Evolutionary conservation across 2,329 filamentous ascomycete species (phyloP).

Genomic region (Pseudopyrenochaeta lycopersici): DNA sequence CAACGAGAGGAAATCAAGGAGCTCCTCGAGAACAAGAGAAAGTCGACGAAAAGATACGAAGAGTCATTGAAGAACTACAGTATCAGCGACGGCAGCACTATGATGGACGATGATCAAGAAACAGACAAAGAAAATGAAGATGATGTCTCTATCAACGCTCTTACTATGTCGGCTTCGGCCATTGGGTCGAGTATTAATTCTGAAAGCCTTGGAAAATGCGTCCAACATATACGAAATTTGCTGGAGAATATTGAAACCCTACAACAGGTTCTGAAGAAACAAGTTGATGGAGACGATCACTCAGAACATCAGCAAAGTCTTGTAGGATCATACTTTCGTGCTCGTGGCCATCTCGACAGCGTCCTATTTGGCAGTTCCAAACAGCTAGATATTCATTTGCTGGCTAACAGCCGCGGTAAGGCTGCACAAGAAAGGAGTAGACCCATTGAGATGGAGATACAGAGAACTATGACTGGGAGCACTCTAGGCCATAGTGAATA

Average conservation of each 20-base stretch:
- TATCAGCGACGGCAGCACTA: conserved; percentile 28
- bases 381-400: not conserved
- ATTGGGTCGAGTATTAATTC: conserved; percentile 30
- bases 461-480: not conserved
- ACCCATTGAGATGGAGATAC: not conserved
- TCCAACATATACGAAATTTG: conserved; percentile 32
- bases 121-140: conserved; percentile 1
- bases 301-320: conserved; percentile 36
- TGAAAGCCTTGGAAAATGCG: conserved; percentile 30
- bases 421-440: not conserved
- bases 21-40: conserved; percentile 32
- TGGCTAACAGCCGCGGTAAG: not conserved
- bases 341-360: conserved; percentile 24
- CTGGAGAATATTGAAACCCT: conserved; percentile 32
- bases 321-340: conserved; percentile 35
- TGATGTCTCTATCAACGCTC: not conserved
- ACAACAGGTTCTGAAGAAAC: conserved; percentile 44
- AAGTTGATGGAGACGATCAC: conserved; percentile 50
- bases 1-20: conserved; percentile 39
- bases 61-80: conserved; percentile 31
- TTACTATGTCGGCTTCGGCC: conserved; percentile 12
- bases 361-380: conserved; percentile 15
- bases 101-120: conserved; percentile 15
- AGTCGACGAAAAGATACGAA: conserved; percentile 33
- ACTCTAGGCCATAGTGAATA: not conserved